Conservation (phyloP, 2,329 filamentous ascomycete genomes). For the Tolypocladium pustulatum region DNA sequence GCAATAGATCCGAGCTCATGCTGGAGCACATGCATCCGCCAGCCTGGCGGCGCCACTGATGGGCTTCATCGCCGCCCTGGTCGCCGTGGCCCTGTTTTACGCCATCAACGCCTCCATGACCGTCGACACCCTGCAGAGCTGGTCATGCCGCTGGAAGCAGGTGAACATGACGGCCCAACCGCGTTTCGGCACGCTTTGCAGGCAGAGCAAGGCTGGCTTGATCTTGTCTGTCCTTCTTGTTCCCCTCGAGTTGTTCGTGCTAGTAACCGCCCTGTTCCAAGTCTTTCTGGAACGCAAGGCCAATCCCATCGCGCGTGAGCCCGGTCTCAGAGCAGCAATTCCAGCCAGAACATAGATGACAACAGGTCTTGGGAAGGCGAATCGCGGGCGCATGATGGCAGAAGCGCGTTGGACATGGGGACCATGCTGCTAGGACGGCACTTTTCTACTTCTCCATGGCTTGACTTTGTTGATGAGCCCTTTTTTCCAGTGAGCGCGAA, state of each 20-base stretch:
- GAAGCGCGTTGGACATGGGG: not conserved
- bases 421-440: not conserved
- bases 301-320: slow-evolving; percentile 7
- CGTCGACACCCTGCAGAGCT: slow-evolving; percentile 47
- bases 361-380: not conserved
- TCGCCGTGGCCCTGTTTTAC: slow-evolving; percentile 48
- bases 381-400: not conserved
- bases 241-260: slow-evolving; percentile 40
- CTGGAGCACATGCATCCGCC: slow-evolving; percentile 8
- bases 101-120: slow-evolving; percentile 40
- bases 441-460: not conserved
- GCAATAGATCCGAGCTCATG: slow-evolving; percentile 10
- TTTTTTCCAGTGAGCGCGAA: not conserved
- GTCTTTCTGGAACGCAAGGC: slow-evolving; percentile 32
- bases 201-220: slow-evolving; percentile 42
- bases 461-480: not conserved
- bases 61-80: slow-evolving; percentile 29
- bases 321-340: slow-evolving; percentile 23
- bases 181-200: slow-evolving; percentile 46
- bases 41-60: slow-evolving; percentile 16
- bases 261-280: slow-evolving; percentile 36
- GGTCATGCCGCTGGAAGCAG: slow-evolving; percentile 50
- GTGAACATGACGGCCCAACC: slow-evolving; percentile 42
- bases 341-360: slow-evolving; percentile 12
- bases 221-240: slow-evolving; percentile 46